Percentiles rank a stretch among this genome's conserved stretches.
These are phyloP conservation scores for Trifolium dubium DNA, from an alignment of 306 rosid genomes.

Conservation along the genomic window DNA sequence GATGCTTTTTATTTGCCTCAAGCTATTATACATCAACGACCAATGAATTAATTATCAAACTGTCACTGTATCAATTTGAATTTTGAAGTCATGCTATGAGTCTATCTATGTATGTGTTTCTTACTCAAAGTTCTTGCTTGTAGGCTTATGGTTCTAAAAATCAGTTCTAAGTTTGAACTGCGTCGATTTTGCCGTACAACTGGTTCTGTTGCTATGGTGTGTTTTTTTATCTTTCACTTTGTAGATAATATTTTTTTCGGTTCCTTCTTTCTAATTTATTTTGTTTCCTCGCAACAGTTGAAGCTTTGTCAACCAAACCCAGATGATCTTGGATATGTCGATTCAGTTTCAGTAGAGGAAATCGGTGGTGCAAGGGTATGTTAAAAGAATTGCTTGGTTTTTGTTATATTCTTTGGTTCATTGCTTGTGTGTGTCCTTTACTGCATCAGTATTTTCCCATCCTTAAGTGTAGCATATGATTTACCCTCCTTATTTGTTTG, in stretches of 20 bases:
- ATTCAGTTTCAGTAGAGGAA: constrained; percentile 86
- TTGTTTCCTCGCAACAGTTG: constrained; percentile 58
- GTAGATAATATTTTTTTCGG: neutral
- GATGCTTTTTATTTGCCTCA: constrained; percentile 9
- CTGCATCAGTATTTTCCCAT: neutral
- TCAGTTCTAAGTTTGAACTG: constrained; percentile 90
- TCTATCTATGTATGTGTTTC: constrained; percentile 19
- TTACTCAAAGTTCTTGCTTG: constrained; percentile 42
- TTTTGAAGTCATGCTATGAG: constrained; percentile 16
- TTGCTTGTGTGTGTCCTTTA: neutral
- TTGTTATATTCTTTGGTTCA: constrained; percentile 28
- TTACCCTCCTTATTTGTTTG: neutral
- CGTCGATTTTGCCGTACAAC: constrained; percentile 96
- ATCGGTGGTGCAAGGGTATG: constrained; percentile 95
- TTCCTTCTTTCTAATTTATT: constrained; percentile 37
- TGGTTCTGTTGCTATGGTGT: constrained; percentile 84
- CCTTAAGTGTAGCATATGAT: neutral
- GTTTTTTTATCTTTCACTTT: constrained; percentile 26
- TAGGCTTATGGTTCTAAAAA: constrained; percentile 95
- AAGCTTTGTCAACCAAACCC: constrained; percentile 95
- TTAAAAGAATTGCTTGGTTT: constrained; percentile 19
- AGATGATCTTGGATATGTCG: constrained; percentile 91
- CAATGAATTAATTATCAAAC: neutral
- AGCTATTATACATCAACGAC: neutral
- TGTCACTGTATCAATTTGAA: constrained; percentile 15